Conservation (phyloP, 164 flowering plant genomes). For the Nelumbo lutea region DNA sequence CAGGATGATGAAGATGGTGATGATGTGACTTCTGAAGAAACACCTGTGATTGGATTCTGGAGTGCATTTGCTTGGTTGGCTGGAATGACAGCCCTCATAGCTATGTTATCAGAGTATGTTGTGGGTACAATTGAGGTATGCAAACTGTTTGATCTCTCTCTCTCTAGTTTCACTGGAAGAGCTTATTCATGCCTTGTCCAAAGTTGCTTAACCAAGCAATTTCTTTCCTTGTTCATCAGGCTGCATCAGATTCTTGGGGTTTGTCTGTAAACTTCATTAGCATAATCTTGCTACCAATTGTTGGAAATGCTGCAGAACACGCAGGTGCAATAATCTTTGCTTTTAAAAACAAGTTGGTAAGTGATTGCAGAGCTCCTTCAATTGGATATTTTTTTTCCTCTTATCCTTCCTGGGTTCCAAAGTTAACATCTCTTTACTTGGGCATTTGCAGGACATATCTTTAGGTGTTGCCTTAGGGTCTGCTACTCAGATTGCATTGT, state of each 20-base stretch:
- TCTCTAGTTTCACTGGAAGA: background rate
- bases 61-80: slow-evolving; percentile 68
- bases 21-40: slow-evolving; percentile 27
- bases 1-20: slow-evolving; percentile 40
- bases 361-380: slow-evolving; percentile 6
- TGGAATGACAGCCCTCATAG: slow-evolving; percentile 63
- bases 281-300: slow-evolving; percentile 83
- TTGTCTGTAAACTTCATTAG: slow-evolving; percentile 83
- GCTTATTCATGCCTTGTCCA: background rate
- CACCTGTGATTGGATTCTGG: slow-evolving; percentile 62
- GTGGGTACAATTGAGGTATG: slow-evolving; percentile 87
- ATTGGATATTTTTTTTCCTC: background rate
- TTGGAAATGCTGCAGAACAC: slow-evolving; percentile 97
- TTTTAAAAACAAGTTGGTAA: slow-evolving; percentile 82
- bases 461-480: slow-evolving; percentile 92
- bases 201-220: background rate
- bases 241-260: slow-evolving; percentile 81
- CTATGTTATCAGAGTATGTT: slow-evolving; percentile 76
- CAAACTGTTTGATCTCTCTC: background rate
- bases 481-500: slow-evolving; percentile 85
- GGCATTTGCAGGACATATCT: slow-evolving; percentile 67
- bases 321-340: slow-evolving; percentile 92
- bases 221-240: slow-evolving; percentile 31
- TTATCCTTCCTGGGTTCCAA: background rate
- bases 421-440: background rate